Conservation (phyloP, 768 basidiomycete species). For the Phanerochaete carnosa region DNA sequence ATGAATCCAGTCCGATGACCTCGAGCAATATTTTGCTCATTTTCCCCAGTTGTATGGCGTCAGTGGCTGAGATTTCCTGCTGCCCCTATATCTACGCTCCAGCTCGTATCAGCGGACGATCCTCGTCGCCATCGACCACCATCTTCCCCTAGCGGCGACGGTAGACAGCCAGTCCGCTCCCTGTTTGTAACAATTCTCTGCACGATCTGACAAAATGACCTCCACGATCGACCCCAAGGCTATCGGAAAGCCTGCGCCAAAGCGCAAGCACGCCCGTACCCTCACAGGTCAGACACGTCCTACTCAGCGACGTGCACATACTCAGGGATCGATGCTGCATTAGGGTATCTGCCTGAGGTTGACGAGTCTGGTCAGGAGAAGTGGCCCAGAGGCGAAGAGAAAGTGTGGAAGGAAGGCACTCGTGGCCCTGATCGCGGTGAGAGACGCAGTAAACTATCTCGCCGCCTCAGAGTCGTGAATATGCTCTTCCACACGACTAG, state of each 20-base stretch:
- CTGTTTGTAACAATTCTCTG: no score
- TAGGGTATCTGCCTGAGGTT: slow-evolving; percentile 77
- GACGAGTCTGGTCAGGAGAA: slow-evolving; percentile 77
- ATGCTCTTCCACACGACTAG: slow-evolving; percentile 30
- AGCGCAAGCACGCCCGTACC: slow-evolving; percentile 14
- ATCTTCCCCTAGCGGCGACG: not conserved
- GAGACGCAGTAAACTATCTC: not conserved
- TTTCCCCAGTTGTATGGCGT: not conserved
- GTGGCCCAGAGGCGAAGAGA: slow-evolving; percentile 82
- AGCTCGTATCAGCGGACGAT: not conserved
- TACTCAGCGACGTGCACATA: not conserved
- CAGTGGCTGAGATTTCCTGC: not conserved
- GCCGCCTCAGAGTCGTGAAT: not conserved
- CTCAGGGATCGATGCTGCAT: not conserved
- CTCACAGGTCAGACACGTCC: slow-evolving; percentile 10
- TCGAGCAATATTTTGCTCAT: not conserved
- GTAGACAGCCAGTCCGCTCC: not conserved
- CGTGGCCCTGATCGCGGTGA: slow-evolving; percentile 56
- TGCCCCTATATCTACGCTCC: not conserved
- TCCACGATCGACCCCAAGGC: slow-evolving; percentile 11
- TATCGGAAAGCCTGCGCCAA: slow-evolving; percentile 9
- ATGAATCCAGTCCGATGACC: slow-evolving; percentile 4
- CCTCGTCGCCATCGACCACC: slow-evolving; percentile 2
- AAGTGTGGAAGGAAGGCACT: slow-evolving; percentile 64
- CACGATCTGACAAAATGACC: slow-evolving; percentile 5